Percentiles rank a stretch among this genome's conserved stretches.
Conservation (phyloP, 2,329 filamentous ascomycete genomes). For the Beauveria sp. region DNA sequence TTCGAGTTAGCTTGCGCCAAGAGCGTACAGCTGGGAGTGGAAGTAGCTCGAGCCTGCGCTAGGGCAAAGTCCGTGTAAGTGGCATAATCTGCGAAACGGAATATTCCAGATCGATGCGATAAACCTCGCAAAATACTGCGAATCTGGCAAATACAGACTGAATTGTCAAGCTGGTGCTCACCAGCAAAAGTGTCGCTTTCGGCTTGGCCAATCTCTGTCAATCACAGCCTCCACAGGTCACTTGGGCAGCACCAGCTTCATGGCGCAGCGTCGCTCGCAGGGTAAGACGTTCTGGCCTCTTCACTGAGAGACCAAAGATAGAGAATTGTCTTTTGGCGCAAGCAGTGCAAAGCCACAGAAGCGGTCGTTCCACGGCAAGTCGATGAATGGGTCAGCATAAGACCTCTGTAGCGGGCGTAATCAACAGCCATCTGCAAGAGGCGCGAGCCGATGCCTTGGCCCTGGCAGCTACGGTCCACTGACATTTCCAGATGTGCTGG, state of each 20-base stretch:
- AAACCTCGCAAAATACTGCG: too few species aligned
- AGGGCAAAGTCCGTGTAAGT: not conserved
- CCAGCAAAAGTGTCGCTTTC: not conserved
- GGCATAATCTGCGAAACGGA: too few species aligned
- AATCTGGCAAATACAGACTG: too few species aligned
- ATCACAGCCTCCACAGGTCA: not conserved
- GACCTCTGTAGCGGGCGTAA: not conserved
- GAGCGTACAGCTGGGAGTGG: not conserved
- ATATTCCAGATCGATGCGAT: too few species aligned
- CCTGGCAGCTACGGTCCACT: constrained; percentile 4
- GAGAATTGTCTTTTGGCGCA: not conserved
- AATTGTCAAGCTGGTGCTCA: too few species aligned
- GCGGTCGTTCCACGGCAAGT: constrained; percentile 12
- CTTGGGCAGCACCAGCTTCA: not conserved
- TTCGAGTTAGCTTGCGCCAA: not conserved
- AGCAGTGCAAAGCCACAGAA: constrained; percentile 13
- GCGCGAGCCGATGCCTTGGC: constrained; percentile 10
- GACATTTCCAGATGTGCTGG: constrained; percentile 15
- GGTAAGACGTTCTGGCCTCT: not conserved
- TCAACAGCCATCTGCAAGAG: constrained; percentile 4
- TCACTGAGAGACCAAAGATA: not conserved
- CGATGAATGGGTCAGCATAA: constrained; percentile 12
- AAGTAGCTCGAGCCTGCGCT: too few species aligned
- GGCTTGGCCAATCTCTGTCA: not conserved
- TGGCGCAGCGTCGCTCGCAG: constrained; percentile 5